Percentiles rank a stretch among this genome's conserved stretches.
phyloP scores from a whole-genome alignment of 1,284 basidiomycete genomes.

The Boletus semigastroideus region DNA sequence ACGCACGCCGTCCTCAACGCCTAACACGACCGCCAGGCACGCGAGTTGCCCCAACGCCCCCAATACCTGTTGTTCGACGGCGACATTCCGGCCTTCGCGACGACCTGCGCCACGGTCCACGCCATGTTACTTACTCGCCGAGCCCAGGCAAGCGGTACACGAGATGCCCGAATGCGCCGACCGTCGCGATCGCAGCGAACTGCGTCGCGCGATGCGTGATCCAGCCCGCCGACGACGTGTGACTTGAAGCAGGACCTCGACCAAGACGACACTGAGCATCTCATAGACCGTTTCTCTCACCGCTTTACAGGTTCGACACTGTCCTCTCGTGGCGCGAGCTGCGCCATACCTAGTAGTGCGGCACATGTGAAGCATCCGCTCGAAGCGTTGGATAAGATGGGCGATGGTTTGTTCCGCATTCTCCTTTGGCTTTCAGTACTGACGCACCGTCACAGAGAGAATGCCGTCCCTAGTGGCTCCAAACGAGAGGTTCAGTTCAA shows the following conservation, averaged over 20 bases:
- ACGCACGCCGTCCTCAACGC: not conserved
- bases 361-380: not conserved
- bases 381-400: not conserved
- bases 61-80: too few species aligned
- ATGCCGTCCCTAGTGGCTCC: constrained; percentile 11
- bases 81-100: too few species aligned
- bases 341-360: not conserved
- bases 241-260: too few species aligned
- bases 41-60: too few species aligned
- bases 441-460: not conserved
- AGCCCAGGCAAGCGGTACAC: constrained; percentile 3
- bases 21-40: too few species aligned
- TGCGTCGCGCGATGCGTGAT: too few species aligned
- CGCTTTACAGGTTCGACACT: not conserved
- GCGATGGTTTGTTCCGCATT: constrained; percentile 5
- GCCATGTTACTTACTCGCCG: too few species aligned
- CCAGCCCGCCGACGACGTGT: too few species aligned
- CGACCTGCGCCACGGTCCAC: not conserved
- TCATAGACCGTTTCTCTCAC: too few species aligned
- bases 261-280: too few species aligned
- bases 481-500: constrained; percentile 5
- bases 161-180: constrained; percentile 5
- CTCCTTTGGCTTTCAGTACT: not conserved
- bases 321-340: constrained; percentile 11
- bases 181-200: too few species aligned